Percentiles rank a stretch among this genome's conserved stretches.
Conservation (phyloP, 139 green algal genomes). For the Medakamo hakoo region DNA sequence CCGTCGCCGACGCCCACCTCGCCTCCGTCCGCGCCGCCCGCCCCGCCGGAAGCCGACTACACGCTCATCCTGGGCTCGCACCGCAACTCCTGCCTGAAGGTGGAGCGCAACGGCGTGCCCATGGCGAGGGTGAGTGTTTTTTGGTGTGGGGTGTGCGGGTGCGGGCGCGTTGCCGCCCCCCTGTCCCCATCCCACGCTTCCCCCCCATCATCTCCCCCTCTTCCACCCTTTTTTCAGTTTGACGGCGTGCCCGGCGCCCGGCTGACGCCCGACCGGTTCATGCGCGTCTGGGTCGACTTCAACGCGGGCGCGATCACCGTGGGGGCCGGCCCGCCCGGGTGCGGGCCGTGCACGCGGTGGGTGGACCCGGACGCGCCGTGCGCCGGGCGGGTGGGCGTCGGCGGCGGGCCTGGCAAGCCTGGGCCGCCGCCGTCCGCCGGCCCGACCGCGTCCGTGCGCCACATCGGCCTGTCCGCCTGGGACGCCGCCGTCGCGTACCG, state of each 20-base stretch:
- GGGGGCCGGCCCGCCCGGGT: constrained; percentile 26
- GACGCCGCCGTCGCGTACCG: constrained; percentile 67
- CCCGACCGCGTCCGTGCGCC: constrained; percentile 1
- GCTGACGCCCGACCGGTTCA: constrained; percentile 18
- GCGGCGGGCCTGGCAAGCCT: too few relatives aligned
- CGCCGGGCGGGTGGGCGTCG: too few relatives aligned
- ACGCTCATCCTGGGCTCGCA: constrained; percentile 75
- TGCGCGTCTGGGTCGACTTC: constrained; percentile 45
- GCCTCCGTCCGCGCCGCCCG: neutral
- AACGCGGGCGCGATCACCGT: constrained; percentile 29
- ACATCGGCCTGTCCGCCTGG: constrained; percentile 68
- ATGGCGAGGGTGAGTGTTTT: constrained; percentile 12
- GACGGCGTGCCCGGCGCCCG: constrained; percentile 8
- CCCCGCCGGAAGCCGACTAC: constrained; percentile 44
- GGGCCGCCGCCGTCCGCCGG: constrained; percentile 8
- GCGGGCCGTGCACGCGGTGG: constrained; percentile 23
- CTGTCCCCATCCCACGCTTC: neutral
- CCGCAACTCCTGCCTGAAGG: constrained; percentile 62
- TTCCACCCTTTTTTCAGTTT: constrained; percentile 8
- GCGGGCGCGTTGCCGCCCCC: neutral
- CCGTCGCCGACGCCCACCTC: neutral
- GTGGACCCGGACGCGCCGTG: constrained; percentile 32
- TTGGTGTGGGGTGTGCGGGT: neutral
- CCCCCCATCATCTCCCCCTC: neutral
- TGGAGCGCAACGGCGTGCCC: constrained; percentile 54